Conservation (phyloP, 2,329 filamentous ascomycete genomes). For the Colletotrichum neosansevieriae region DNA sequence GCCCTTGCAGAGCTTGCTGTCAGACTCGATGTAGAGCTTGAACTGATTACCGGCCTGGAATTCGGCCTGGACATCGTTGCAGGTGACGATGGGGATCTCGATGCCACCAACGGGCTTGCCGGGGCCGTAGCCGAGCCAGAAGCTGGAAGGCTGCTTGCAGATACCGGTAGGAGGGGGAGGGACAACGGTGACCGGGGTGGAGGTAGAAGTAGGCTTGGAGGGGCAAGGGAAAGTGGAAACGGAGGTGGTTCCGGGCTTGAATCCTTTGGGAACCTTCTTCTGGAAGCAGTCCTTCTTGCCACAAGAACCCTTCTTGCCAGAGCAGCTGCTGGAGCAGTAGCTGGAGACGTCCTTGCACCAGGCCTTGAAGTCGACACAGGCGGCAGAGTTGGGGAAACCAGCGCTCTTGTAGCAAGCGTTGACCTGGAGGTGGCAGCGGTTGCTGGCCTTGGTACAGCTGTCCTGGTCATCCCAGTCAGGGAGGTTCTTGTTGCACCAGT, state of each 20-base stretch:
- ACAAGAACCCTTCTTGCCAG: conserved; percentile 49
- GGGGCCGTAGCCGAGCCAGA: conserved; percentile 75
- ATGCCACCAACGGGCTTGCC: conserved; percentile 68
- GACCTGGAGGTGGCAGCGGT: conserved; percentile 60
- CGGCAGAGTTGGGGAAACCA: conserved; percentile 58
- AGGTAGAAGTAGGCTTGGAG: conserved; percentile 45
- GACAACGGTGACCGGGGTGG: conserved; percentile 47
- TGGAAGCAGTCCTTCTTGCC: conserved; percentile 58
- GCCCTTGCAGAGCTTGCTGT: conserved; percentile 57
- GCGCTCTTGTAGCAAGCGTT: conserved; percentile 64
- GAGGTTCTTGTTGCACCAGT: conserved; percentile 64
- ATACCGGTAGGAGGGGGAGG: conserved; percentile 63
- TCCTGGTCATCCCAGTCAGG: conserved; percentile 59
- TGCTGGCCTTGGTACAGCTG: conserved; percentile 57
- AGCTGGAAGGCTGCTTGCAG: conserved; percentile 65
- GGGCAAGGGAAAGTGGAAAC: conserved; percentile 44
- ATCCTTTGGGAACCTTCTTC: conserved; percentile 54
- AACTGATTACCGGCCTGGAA: conserved; percentile 56
- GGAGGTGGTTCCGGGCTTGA: conserved; percentile 46
- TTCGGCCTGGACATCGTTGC: conserved; percentile 63
- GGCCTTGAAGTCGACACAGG: conserved; percentile 63
- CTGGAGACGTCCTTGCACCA: conserved; percentile 62
- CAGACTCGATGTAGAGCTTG: conserved; percentile 63
- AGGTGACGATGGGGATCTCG: conserved; percentile 63
- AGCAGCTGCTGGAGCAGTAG: conserved; percentile 58